These are phyloP conservation scores for Eucalyptus urophylla DNA, from an alignment of 345 rosid genomes.

Conservation along the genomic window DNA sequence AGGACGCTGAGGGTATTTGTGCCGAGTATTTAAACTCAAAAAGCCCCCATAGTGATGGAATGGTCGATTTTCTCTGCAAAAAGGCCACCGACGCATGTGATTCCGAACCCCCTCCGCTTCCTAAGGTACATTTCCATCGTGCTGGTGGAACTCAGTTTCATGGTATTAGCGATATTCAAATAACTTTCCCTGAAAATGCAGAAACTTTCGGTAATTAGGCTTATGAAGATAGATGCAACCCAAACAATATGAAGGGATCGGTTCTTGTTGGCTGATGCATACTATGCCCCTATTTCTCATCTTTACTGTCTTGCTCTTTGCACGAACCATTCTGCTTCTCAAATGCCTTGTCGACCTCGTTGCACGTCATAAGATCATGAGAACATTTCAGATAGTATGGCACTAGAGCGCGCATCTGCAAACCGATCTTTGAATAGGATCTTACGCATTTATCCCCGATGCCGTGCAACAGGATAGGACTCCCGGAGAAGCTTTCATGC, in stretches of 20 bases:
- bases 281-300: not conserved
- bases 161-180: not conserved
- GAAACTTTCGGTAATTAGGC: not conserved
- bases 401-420: not conserved
- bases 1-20: too few relatives aligned
- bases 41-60: constrained; percentile 29
- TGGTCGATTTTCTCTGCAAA: constrained; percentile 61
- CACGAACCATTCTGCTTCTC: not conserved
- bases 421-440: not conserved
- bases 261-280: not conserved
- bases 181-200: not conserved
- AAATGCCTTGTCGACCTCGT: not conserved
- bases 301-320: not conserved
- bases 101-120: constrained; percentile 63
- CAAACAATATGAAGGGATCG: not conserved
- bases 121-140: constrained; percentile 34
- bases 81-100: constrained; percentile 51
- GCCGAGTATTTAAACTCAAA: too few relatives aligned
- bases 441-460: not conserved
- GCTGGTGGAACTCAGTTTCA: not conserved
- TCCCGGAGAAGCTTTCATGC: constrained; percentile 16
- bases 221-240: not conserved
- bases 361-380: not conserved
- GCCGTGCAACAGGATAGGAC: constrained; percentile 50
- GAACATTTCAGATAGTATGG: not conserved